A percentile compares a stretch with the other conserved stretches of the same genome.
Conservation (phyloP, 768 basidiomycete genomes). For the Tricholoma sp. region DNA sequence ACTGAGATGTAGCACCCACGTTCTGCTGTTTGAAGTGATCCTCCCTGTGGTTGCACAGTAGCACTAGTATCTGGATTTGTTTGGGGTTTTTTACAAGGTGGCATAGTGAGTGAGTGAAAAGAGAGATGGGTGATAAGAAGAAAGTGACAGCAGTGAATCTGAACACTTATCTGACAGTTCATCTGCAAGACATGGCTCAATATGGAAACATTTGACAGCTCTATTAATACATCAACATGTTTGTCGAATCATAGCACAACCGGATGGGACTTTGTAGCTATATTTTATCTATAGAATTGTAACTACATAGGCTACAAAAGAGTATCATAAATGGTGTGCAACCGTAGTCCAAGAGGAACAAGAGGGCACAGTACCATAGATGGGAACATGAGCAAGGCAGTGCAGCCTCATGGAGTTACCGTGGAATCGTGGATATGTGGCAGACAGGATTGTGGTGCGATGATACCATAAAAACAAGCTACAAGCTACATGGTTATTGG, state of each 20-base stretch:
- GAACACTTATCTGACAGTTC: not conserved
- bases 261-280: not conserved
- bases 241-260: not conserved
- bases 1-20: not conserved
- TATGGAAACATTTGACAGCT: not conserved
- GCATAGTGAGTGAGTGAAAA: not conserved
- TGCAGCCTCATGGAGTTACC: not conserved
- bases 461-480: not conserved
- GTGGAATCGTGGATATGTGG: not conserved
- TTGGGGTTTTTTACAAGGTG: not conserved
- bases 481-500: not conserved
- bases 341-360: not conserved
- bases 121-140: not conserved
- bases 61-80: not conserved
- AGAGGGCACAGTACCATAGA: not conserved
- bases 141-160: not conserved
- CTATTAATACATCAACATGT: not conserved
- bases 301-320: not conserved
- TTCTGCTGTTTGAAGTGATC: not conserved
- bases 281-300: not conserved
- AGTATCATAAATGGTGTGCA: not conserved
- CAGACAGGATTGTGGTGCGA: not conserved
- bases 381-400: not conserved
- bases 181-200: not conserved
- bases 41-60: not conserved